Evolutionary conservation across 257 asterid species (phyloP).

Genomic region (Gentiana macrophylla): DNA sequence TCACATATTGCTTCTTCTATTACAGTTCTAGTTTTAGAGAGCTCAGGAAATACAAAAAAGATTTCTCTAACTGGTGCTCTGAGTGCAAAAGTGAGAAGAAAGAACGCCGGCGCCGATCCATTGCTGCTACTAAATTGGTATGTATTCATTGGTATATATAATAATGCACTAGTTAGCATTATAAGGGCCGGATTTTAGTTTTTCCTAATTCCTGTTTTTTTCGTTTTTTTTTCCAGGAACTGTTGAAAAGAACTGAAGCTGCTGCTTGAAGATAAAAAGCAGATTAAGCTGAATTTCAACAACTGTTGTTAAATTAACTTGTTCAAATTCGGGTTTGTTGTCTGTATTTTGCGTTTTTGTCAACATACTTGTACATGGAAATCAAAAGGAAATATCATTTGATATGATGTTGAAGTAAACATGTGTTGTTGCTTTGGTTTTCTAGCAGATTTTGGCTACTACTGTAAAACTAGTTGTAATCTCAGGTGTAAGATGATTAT

Average conservation of each 20-base stretch:
- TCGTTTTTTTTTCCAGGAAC: neutral
- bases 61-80: slow-evolving; percentile 78
- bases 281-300: too few relatives aligned
- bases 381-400: too few relatives aligned
- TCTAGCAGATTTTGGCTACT: too few relatives aligned
- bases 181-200: too few relatives aligned
- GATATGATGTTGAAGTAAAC: too few relatives aligned
- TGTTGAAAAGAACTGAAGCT: slow-evolving; percentile 5
- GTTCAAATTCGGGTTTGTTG: too few relatives aligned
- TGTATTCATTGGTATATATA: neutral
- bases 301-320: too few relatives aligned
- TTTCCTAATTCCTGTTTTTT: slow-evolving; percentile 2
- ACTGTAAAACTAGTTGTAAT: too few relatives aligned
- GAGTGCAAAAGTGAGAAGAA: slow-evolving; percentile 81
- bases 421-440: too few relatives aligned
- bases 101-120: slow-evolving; percentile 57
- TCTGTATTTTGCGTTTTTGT: too few relatives aligned
- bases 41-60: slow-evolving; percentile 74
- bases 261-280: neutral
- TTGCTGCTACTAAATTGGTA: slow-evolving; percentile 70
- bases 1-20: neutral
- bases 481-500: too few relatives aligned
- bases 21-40: slow-evolving; percentile 87
- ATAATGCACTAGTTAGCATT: neutral
- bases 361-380: too few relatives aligned